Percentiles rank a stretch among this genome's conserved stretches.
Evolutionary conservation across 2,329 filamentous ascomycete species (phyloP).

Genomic region (Alternaria longipes): DNA sequence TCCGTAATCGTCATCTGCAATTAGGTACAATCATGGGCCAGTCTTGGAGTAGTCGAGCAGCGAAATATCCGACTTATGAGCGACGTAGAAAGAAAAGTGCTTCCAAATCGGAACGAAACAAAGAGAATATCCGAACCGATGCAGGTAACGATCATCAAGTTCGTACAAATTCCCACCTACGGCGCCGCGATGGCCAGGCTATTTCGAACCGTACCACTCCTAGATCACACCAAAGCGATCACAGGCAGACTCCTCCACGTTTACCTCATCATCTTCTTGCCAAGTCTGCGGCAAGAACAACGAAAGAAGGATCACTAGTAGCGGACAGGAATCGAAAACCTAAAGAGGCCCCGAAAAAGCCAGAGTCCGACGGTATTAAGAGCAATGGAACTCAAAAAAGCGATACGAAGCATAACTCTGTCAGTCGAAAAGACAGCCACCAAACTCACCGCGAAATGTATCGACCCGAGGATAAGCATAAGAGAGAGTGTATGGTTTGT

Average conservation of each 20-base stretch:
- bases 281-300: not conserved
- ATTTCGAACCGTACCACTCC: not conserved
- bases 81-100: not conserved
- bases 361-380: not conserved
- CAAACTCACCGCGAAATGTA: not conserved
- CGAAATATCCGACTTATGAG: not conserved
- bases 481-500: slow-evolving; percentile 47
- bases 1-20: not conserved
- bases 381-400: not conserved
- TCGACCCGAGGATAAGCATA: not conserved
- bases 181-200: not conserved
- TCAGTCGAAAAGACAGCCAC: not conserved
- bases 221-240: not conserved
- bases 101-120: not conserved
- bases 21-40: slow-evolving; percentile 15
- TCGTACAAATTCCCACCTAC: not conserved
- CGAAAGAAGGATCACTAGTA: not conserved
- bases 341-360: not conserved
- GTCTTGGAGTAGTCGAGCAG: slow-evolving; percentile 8
- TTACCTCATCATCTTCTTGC: not conserved
- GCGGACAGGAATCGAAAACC: not conserved
- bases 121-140: not conserved
- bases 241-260: not conserved
- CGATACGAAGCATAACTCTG: not conserved
- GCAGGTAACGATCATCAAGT: not conserved